These are phyloP conservation scores for Botrytis medusae DNA, from an alignment of 2,329 filamentous ascomycete species.

Conservation along the genomic window DNA sequence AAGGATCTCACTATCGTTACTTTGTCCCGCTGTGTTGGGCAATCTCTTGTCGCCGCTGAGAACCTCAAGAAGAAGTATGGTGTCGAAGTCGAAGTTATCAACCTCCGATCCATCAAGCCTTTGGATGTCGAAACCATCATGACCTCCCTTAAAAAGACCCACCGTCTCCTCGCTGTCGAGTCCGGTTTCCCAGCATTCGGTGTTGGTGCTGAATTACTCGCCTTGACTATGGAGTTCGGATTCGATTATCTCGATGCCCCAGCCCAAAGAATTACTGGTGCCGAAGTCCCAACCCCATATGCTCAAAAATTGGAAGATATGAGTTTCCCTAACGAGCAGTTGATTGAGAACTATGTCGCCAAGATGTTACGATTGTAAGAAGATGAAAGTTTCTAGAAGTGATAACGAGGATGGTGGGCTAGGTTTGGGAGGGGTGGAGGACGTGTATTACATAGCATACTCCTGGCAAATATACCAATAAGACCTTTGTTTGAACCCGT, in stretches of 20 bases:
- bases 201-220: constrained; percentile 88
- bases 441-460: constrained; percentile 21
- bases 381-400: constrained; percentile 1
- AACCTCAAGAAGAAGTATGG: constrained; percentile 95
- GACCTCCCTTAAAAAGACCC: constrained; percentile 98
- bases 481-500: constrained; percentile 15
- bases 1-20: constrained; percentile 96
- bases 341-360: constrained; percentile 84
- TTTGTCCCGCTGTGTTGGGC: constrained; percentile 91
- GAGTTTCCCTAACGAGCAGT: constrained; percentile 85
- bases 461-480: constrained; percentile 19
- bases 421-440: background rate
- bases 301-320: constrained; percentile 91
- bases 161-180: constrained; percentile 85
- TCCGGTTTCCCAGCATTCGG: constrained; percentile 96
- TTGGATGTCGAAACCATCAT: constrained; percentile 93
- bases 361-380: constrained; percentile 79
- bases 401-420: constrained; percentile 1
- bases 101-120: constrained; percentile 96
- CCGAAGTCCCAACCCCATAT: constrained; percentile 96
- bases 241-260: constrained; percentile 98
- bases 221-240: constrained; percentile 93
- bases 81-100: constrained; percentile 93
- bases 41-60: constrained; percentile 84
- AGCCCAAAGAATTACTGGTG: constrained; percentile 90